phyloP scores from a whole-genome alignment of 768 basidiomycete genomes.

The Leccinum aurantiacum region DNA sequence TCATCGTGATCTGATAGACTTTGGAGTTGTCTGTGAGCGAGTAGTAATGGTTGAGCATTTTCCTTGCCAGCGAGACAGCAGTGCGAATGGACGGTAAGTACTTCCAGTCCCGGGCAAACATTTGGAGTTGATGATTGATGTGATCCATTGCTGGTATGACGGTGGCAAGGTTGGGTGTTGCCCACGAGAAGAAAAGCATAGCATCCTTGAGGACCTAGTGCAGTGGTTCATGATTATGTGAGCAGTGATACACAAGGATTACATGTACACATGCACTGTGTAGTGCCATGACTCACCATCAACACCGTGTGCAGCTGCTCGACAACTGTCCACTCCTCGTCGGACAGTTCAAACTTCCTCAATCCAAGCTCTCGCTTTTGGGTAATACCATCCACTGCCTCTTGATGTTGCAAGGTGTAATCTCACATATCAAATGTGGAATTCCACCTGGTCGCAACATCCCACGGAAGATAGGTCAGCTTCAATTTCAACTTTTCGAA shows the following conservation, averaged over 20 bases:
- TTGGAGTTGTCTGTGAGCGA: not conserved
- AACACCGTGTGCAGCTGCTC: not conserved
- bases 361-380: too few relatives aligned
- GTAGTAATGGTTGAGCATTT: not conserved
- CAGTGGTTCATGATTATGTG: not conserved
- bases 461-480: not conserved
- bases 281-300: not conserved
- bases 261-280: too few relatives aligned
- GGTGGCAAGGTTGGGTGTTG: not conserved
- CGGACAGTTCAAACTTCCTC: not conserved
- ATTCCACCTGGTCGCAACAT: too few relatives aligned
- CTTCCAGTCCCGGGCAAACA: not conserved
- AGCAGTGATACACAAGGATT: not conserved
- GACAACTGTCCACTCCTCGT: not conserved
- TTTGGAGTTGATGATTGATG: not conserved
- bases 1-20: not conserved
- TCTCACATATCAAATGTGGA: too few relatives aligned
- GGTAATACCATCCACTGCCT: too few relatives aligned
- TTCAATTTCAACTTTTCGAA: not conserved
- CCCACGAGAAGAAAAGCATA: too few relatives aligned
- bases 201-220: too few relatives aligned
- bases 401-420: too few relatives aligned
- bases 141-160: not conserved
- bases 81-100: not conserved
- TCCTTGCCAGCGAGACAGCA: not conserved